Conservation (phyloP, 768 basidiomycete genomes). For the Phaeotremella skinneri region DNA sequence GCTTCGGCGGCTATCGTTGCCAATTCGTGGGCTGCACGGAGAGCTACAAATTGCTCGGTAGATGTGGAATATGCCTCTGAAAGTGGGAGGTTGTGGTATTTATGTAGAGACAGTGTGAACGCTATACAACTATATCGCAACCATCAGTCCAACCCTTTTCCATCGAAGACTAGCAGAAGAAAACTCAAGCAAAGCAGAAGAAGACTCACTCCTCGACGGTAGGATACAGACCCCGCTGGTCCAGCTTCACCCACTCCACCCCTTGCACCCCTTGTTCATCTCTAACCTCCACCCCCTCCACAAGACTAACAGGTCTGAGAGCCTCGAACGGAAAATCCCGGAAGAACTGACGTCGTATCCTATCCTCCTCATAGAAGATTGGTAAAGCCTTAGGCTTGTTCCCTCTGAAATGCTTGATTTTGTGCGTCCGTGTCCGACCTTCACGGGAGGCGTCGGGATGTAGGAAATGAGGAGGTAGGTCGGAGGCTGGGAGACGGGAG, state of each 20-base stretch:
- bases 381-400: constrained; percentile 58
- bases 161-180: not conserved
- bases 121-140: constrained; percentile 64
- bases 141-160: not conserved
- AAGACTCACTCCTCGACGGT: constrained; percentile 79
- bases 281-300: constrained; percentile 58
- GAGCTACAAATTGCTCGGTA: constrained; percentile 78
- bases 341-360: constrained; percentile 85
- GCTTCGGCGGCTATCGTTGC: constrained; percentile 70
- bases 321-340: constrained; percentile 95
- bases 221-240: constrained; percentile 79
- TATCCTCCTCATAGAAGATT: constrained; percentile 78
- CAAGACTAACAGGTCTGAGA: constrained; percentile 71
- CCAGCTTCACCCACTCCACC: constrained; percentile 69
- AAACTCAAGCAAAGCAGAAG: constrained; percentile 14
- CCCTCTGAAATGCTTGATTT: constrained; percentile 55
- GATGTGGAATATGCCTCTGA: constrained; percentile 76
- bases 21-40: constrained; percentile 80
- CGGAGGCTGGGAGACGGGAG: constrained; percentile 56
- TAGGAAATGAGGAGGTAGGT: constrained; percentile 18
- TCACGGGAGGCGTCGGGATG: constrained; percentile 20
- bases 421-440: constrained; percentile 37
- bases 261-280: constrained; percentile 54
- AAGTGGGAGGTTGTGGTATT: constrained; percentile 63
- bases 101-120: constrained; percentile 75